Evolutionary conservation across 805 yeast genomes (phyloP), one percentile per base, ranked within the genome.

Genomic region (Candida vaughaniae): DNA sequence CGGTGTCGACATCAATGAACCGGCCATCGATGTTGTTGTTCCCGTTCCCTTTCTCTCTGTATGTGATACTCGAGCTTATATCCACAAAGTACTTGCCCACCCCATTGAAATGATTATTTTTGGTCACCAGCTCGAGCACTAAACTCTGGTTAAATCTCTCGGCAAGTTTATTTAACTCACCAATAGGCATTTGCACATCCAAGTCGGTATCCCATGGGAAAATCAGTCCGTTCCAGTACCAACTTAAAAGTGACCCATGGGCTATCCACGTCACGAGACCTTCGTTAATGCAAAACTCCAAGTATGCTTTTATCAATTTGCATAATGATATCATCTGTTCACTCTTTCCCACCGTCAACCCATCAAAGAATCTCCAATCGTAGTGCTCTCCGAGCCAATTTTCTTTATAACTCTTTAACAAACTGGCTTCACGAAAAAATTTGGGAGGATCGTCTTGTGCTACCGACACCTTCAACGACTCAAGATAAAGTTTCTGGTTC

Each of bases 171-270:
- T 67, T 62, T 42, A 80, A 52, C 27, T 75, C 73, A 10, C 44
- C 53, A 39, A 75, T 61, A 1, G 86, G 76, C 65, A 80, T 70
- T 46, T 80, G 83, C 17, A 80, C 78, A 58, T 81, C 88, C 34
- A 77, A 59, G 53, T 81, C 88, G 38, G 69, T 66, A 52, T 81
- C 88, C 85, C 85, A 81, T 1, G 85, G 83, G 53, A 81, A 69
- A 5, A 66, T 60, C 36, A 75, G 45, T 0, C 86, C 85, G 50
- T 78, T 78, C 75, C 84, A 78, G 45, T 76, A 63, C 76, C 84
- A 79, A 8, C 82, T 78, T 26, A 79, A 63, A 44, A 80, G 60
- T 1, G 83, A 62, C 2, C 88, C 88, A 52, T 80, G 85, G 1
- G 83, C 83, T 6, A 80, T 62, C 85, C 83, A 80, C 4, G 83